Evolutionary conservation across 352 stramenopile genomes (phyloP), one percentile per base, ranked within the genome.

Genomic region (Stramenopiles sp.): DNA sequence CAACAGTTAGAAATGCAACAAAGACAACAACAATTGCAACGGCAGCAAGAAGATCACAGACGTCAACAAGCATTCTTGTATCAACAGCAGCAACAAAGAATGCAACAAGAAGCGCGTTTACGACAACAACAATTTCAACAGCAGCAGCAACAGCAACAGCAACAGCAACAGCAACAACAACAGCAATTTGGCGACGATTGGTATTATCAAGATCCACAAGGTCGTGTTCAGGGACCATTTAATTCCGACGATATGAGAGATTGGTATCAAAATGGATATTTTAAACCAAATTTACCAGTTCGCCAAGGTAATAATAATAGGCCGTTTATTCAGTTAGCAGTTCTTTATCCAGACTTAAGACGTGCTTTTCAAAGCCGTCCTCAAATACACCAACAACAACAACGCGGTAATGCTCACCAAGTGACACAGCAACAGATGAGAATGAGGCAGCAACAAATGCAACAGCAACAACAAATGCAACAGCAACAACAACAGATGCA

Each of bases 221-320:
- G 85, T 6, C 91, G 92, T 69, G 86, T 92, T 79, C 80, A 90
- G 85, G 89, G 90, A 63, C 90, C 90, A 32, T 94, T 94, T 82
- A 83, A 84, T 31, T 84, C 84, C 0, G 82, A 87, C 23, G 88
- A 94, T 80, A 94, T 94, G 90, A 83, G 88, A 63, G 87, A 93
- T 82, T 94, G 90, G 90, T 84, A 93, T 63, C 86, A 93, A 79
- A 87, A 86, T 77, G 90, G 90, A 29, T 94, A 93, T 82, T 94
- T 94, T 80, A 89, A 90, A 79, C 83, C 85, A 20, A 86, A 91
- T 78, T 82, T 93, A 30, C 87, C 87, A 13, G 88, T 93, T 63
- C 88, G 86, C 32, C 85, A 88, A 73, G 82, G 85, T 63, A 78
- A 81, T 7, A 81, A 23, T 80, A 87, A 87, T 69, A n/a, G n/a